Conservation (phyloP, 2,329 filamentous ascomycete species). For the Botryotinia narcissicola region DNA sequence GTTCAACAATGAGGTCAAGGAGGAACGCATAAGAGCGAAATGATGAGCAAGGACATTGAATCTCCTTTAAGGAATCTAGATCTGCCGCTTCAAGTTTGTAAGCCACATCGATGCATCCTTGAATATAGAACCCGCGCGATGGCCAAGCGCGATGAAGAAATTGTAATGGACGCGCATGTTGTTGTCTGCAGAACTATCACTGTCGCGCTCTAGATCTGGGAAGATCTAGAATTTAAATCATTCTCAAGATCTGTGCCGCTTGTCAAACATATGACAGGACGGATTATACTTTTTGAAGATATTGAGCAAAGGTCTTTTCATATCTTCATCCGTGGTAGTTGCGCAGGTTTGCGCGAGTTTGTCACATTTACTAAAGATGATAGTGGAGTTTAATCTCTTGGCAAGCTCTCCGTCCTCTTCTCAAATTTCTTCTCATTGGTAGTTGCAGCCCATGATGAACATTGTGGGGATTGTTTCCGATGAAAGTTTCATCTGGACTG, state of each 20-base stretch:
- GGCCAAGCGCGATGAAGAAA: not conserved
- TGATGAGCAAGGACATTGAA: not conserved
- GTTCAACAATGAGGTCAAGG: not conserved
- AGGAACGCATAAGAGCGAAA: not conserved
- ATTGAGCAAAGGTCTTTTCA: not conserved
- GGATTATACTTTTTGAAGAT: not conserved
- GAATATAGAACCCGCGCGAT: not conserved
- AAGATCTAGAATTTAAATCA: too few relatives aligned
- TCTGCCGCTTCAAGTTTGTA: not conserved
- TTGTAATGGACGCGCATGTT: not conserved
- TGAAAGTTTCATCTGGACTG: slow-evolving; percentile 13
- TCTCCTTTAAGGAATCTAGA: not conserved
- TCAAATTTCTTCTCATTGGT: not conserved
- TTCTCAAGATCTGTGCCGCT: not conserved
- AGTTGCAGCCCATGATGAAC: not conserved
- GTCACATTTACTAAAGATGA: not conserved
- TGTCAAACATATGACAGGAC: not conserved
- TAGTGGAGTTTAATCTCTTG: slow-evolving; percentile 10
- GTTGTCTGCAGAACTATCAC: not conserved
- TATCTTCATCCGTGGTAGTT: not conserved
- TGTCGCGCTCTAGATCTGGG: not conserved
- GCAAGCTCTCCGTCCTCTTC: not conserved
- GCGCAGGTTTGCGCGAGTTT: slow-evolving; percentile 21
- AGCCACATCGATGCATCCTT: not conserved
- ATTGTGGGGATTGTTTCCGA: not conserved